Conservation (phyloP, 164 flowering plant species). For the Saururus chinensis region DNA sequence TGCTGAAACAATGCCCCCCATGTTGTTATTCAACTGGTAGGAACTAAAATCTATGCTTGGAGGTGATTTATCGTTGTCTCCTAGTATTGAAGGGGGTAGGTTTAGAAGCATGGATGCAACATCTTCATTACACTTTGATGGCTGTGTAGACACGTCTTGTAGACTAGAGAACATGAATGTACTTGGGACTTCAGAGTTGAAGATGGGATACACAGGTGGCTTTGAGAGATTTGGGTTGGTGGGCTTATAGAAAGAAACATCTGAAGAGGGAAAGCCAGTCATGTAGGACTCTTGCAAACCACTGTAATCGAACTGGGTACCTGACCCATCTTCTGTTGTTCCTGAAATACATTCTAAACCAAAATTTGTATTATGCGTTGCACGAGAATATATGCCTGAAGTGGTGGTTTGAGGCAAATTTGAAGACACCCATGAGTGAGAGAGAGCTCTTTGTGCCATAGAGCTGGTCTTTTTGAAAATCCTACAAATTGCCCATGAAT, state of each 20-base stretch:
- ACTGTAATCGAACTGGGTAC: conserved; percentile 21
- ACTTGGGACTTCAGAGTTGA: conserved; percentile 27
- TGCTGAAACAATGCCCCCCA: conserved; percentile 20
- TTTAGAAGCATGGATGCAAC: conserved; percentile 35
- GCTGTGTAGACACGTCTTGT: conserved; percentile 25
- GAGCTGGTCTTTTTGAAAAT: conserved; percentile 89
- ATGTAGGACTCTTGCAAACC: conserved; percentile 22
- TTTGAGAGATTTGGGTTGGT: conserved; percentile 17
- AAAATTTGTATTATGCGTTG: conserved; percentile 23
- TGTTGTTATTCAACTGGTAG: conserved; percentile 31
- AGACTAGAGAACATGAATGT: conserved; percentile 29
- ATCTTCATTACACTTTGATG: conserved; percentile 23
- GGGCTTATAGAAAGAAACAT: conserved; percentile 28
- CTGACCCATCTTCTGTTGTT: conserved; percentile 29
- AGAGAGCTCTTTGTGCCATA: conserved; percentile 66
- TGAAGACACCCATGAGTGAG: conserved; percentile 68
- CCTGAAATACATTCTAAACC: conserved; percentile 42
- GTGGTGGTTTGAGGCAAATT: conserved; percentile 19
- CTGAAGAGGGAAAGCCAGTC: conserved; percentile 15
- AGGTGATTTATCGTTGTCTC: conserved; percentile 20
- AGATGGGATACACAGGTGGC: conserved; percentile 17
- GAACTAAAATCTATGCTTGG: conserved; percentile 28
- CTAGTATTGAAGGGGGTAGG: conserved; percentile 18
- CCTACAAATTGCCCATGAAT: conserved; percentile 96
- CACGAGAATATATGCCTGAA: conserved; percentile 21